phyloP scores from a whole-genome alignment of 2,329 filamentous ascomycete genomes.

The Phialophora macrospora region DNA sequence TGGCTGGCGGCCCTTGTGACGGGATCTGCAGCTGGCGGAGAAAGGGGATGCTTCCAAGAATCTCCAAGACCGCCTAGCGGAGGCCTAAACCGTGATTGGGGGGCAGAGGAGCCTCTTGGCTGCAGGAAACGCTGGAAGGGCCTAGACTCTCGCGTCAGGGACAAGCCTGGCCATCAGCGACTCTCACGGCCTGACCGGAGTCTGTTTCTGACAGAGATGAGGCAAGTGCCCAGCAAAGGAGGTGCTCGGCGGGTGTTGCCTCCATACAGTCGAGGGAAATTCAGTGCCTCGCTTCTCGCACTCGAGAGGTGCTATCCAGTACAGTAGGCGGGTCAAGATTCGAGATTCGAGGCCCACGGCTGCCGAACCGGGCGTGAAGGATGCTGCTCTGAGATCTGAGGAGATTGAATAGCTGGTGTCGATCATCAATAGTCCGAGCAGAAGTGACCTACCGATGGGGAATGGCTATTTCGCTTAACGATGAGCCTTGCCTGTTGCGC shows the following conservation, averaged over 20 bases:
- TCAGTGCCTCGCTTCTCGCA: neutral
- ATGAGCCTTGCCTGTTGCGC: neutral
- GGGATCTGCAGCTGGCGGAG: slow-evolving; percentile 11
- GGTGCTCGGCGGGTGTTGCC: slow-evolving; percentile 11
- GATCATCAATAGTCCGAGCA: neutral
- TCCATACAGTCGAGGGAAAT: neutral
- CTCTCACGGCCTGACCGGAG: slow-evolving; percentile 8
- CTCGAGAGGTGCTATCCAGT: neutral
- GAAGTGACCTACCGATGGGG: neutral
- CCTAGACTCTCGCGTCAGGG: slow-evolving; percentile 9
- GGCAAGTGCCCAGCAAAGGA: slow-evolving; percentile 13
- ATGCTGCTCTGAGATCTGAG: neutral
- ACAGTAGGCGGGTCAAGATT: neutral
- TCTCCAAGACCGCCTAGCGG: slow-evolving; percentile 9
- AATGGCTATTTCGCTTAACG: neutral
- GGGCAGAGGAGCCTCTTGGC: neutral
- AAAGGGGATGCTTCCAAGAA: slow-evolving; percentile 19
- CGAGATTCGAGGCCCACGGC: neutral
- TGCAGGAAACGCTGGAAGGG: slow-evolving; percentile 8
- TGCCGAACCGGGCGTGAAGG: neutral
- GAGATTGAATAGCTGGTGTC: neutral
- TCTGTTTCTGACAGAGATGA: slow-evolving; percentile 10
- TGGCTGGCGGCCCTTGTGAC: slow-evolving; percentile 10
- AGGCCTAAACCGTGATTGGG: slow-evolving; percentile 10
- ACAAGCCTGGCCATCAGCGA: neutral